These are phyloP conservation scores for Neurospora sp. DNA, from an alignment of 495 filamentous ascomycete species.

Conservation along the genomic window DNA sequence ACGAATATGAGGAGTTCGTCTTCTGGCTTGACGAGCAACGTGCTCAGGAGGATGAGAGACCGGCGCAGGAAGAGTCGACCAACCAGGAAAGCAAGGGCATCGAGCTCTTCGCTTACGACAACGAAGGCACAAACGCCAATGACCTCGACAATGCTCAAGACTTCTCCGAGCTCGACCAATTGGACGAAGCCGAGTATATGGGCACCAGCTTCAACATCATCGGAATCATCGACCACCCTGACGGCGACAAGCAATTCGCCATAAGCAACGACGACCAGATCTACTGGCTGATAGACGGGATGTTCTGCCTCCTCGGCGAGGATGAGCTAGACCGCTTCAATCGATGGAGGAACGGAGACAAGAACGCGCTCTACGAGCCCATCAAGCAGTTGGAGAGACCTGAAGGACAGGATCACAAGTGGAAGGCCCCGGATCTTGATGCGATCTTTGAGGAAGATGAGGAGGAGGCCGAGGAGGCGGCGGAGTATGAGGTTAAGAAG, in stretches of 20 bases:
- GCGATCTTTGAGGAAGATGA: not conserved
- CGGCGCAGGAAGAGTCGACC: not conserved
- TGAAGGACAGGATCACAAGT: fast-evolving
- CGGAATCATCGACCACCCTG: not conserved
- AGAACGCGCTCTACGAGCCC: fast-evolving
- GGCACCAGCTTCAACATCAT: not conserved
- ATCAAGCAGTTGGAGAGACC: fast-evolving
- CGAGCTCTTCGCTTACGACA: not conserved
- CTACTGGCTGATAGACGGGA: not conserved
- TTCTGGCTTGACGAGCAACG: not conserved
- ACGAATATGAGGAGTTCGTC: not conserved
- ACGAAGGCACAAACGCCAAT: fast-evolving
- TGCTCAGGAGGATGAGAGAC: not conserved
- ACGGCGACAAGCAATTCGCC: not conserved
- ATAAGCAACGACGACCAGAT: fast-evolving
- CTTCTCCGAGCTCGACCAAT: not conserved
- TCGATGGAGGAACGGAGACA: fast-evolving
- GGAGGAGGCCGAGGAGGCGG: not conserved
- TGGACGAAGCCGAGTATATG: not conserved
- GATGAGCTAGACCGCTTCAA: not conserved
- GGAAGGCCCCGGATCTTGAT: not conserved
- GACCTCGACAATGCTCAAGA: not conserved
- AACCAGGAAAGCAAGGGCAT: not conserved
- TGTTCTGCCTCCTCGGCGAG: not conserved
- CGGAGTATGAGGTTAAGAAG: not conserved